A percentile compares a stretch with the other conserved stretches of the same genome.
Evolutionary conservation across 768 basidiomycete species (phyloP).

Genomic region (Auriscalpium vulgare): DNA sequence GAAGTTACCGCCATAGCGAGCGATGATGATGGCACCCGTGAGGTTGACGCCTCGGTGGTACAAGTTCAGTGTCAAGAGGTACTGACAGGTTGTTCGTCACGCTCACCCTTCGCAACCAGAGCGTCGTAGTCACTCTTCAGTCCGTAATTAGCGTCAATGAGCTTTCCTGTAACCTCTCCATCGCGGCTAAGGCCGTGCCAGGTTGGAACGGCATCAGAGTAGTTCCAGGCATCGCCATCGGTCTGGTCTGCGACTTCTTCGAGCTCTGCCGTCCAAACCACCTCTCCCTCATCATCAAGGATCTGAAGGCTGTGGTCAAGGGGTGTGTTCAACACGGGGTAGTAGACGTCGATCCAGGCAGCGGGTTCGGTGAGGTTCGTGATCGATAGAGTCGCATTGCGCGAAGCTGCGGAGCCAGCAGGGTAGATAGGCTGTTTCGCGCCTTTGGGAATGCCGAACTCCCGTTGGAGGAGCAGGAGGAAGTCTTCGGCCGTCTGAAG

Average conservation of each 20-base stretch:
- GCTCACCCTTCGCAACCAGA: slow-evolving; percentile 45
- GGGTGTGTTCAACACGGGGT: slow-evolving; percentile 79
- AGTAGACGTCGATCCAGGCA: slow-evolving; percentile 86
- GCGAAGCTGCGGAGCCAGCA: slow-evolving; percentile 62
- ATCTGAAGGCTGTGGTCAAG: slow-evolving; percentile 62
- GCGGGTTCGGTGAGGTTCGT: slow-evolving; percentile 38
- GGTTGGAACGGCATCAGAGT: slow-evolving; percentile 59
- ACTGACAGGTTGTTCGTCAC: not conserved
- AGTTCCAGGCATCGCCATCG: slow-evolving; percentile 66
- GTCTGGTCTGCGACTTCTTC: slow-evolving; percentile 64
- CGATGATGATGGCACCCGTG: slow-evolving; percentile 69
- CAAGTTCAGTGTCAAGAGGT: not conserved
- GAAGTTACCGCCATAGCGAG: slow-evolving; percentile 69
- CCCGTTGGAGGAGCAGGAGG: slow-evolving; percentile 57
- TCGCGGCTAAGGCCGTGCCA: slow-evolving; percentile 82
- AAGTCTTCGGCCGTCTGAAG: slow-evolving; percentile 56
- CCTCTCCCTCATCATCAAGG: slow-evolving; percentile 43
- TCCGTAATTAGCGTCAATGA: slow-evolving; percentile 80
- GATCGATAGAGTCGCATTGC: slow-evolving; percentile 53
- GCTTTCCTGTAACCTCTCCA: slow-evolving; percentile 63
- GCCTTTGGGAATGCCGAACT: slow-evolving; percentile 45
- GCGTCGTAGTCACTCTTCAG: slow-evolving; percentile 64
- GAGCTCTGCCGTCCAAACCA: slow-evolving; percentile 65
- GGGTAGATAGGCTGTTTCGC: slow-evolving; percentile 47
- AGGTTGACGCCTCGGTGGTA: slow-evolving; percentile 51